Base-by-base conservation (phyloP, 768 basidiomycete species). In the Tylopilus sp. region DNA sequence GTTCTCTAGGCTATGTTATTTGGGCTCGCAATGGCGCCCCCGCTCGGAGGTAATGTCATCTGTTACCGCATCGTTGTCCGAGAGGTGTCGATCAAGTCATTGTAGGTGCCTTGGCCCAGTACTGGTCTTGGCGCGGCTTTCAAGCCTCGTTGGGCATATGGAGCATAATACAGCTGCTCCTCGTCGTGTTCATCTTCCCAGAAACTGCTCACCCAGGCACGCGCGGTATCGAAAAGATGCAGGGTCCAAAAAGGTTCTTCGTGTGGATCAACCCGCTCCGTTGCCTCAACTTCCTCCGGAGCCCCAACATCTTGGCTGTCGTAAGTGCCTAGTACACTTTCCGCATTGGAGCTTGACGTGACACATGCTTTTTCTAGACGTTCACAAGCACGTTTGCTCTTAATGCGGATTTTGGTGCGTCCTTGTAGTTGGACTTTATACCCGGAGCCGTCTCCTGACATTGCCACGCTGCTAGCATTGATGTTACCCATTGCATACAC, bases 171-270 rank as follows among this genome's bases (percentile, higher is more conserved):
- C 68, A 72, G 2, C 70, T 79, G 31, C 6, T 75, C 6, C 52
- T 69, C 4, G 70, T 86, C 30, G 44, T 61, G 1, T 38, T 76
- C 3, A 74, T 74, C 47, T 74, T 86, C 17, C 86, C 85, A 0
- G 86, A 88, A 58, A 88, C 86, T 2, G 79, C 77, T 43, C 81
- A 84, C 57, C 85, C 86, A 1, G 77, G 80, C 6, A 60, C 75
- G 1, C 70, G 76, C 35, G 79, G 82, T 0, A 69, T 84, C 2
- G 83, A 84, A 47, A 79, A 79, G 52, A 51, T 63, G 4, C 50
- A 48, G 25, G 52, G 60, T 3, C 55, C 56, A 2, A 57, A 51
- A 4, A 67, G 50, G 39, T 50, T 53, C 38, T 69, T 74, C 45
- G 69, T 80, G 0, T 77, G 78, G 61, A 52, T 88, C 20, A 88